Base-by-base conservation (phyloP, 805 yeast genomes). In the Torulaspora maleeae region DNA sequence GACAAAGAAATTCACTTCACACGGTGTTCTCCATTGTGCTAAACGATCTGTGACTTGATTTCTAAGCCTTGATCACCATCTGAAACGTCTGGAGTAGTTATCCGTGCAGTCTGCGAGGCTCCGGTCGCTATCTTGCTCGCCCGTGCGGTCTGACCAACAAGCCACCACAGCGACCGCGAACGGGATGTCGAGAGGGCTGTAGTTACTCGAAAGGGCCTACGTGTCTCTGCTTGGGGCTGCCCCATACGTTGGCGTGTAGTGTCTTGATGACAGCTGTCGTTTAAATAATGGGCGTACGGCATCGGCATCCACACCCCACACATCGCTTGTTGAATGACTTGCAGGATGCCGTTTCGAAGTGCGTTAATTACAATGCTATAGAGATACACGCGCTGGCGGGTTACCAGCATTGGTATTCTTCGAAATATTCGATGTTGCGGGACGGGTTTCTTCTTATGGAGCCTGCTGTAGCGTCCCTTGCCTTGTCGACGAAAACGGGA, bases 371-470 rank as follows among this genome's bases (percentile, higher is more conserved):
- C 17, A 20, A n/a, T 20, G 35, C 16, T 38, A 28, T 29, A 17
- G 28, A 28, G 28, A 12, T 20, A 13, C 11, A n/a, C 5, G 30
- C 20, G 13, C 12, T 15, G 5, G 24, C 13, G 37, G 11, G 16
- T 38, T 36, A 80, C 95, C 95, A 86, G 11, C 75, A 71, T 66
- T 83, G 88, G 39, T 83, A 73, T 58, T 84, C 90, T 60, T 87
- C 95, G 58, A 72, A 81, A 56, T 80, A 80, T 49, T 83, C 90
- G 15, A 85, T 75, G 36, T 85, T 72, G 39, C 73, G 68, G 12
- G 71, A 60, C 42, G 67, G 64, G 24, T 63, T 50, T 27, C 69
- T 64, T 41, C 77, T 55, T 49, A 54, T 43, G 4, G 73, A 58
- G 38, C 66, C 48, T 1, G 76, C 71, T 6, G 79, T 74, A 4